Base-by-base conservation (phyloP, 1,284 basidiomycete species). In the Marasmius oreades region DNA sequence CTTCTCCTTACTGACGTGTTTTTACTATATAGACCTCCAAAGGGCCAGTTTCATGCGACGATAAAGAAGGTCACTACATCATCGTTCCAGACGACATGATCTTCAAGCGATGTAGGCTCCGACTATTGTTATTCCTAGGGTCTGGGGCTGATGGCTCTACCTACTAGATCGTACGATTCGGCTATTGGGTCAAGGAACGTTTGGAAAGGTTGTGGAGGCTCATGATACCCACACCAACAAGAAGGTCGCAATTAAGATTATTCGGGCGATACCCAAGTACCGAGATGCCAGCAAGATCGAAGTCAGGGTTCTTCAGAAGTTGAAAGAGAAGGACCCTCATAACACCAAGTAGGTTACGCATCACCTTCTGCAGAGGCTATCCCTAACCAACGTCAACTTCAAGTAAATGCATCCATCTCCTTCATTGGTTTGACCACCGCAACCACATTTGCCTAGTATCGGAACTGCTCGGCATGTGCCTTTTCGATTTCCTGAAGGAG, bases 201-300 rank as follows among this genome's bases (percentile, higher is more conserved):
- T 99, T 68, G 97, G 97, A 63, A 99, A 99, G 73, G 97, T 99
- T 26, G 95, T 99, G 55, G 93, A 98, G 70, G 95, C 95, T 36
- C 73, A 90, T 66, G 93, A 98, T 74, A 84, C 85, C 36, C 81
- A 88, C 62, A 88, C 82, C 55, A 85, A 87, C 63, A 80, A 78
- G 64, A 82, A 86, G 67, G 96, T 99, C 23, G 97, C 97, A 43
- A 95, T 99, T 79, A 99, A 99, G 82, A 95, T 99, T 62, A 99
- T 99, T 65, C 86, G 95, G 51, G 92, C 93, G 33, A 93, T 98
- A 47, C 94, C 92, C 57, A 97, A 98, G 74, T 97, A 98, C 69
- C 90, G 97, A 53, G 97, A 99, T 73, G 97, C 97, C 8, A 96
- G 94, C 73, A 97, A 95, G 77, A 98, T 99, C 63, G 97, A 99